phyloP scores from a whole-genome alignment of 1,284 basidiomycete genomes.

The Peniophora sp. region DNA sequence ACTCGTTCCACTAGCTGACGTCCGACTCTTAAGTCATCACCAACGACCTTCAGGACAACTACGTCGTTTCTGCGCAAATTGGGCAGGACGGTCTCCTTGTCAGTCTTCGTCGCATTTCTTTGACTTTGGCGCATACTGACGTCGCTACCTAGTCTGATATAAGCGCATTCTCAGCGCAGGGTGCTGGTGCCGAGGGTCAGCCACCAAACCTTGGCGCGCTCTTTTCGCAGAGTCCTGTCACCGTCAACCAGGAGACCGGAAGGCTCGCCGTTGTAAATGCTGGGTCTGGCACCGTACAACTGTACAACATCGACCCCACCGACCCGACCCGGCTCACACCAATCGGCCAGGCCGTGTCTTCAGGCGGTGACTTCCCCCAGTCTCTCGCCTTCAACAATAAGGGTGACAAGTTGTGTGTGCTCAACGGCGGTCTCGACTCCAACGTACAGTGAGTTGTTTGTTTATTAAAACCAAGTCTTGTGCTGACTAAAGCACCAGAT shows the following conservation, averaged over 20 bases:
- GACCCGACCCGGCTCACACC: slow-evolving; percentile 31
- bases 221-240: slow-evolving; percentile 33
- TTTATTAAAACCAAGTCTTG: neutral
- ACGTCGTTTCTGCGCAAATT: neutral
- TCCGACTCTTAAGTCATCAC: neutral
- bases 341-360: slow-evolving; percentile 33
- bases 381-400: slow-evolving; percentile 35
- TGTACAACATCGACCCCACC: slow-evolving; percentile 36
- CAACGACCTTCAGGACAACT: neutral
- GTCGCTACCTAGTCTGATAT: neutral
- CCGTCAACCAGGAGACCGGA: slow-evolving; percentile 15
- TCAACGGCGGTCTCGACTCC: slow-evolving; percentile 41
- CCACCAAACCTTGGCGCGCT: slow-evolving; percentile 19
- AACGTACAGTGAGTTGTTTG: slow-evolving; percentile 31
- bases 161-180: neutral
- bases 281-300: slow-evolving; percentile 39
- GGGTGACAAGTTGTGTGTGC: slow-evolving; percentile 31
- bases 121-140: no score
- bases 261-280: slow-evolving; percentile 32
- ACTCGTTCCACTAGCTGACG: neutral
- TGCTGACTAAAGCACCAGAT: slow-evolving; percentile 19
- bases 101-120: neutral
- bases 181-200: neutral
- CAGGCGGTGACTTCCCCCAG: slow-evolving; percentile 41
- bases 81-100: neutral